Conservation (phyloP, 2,329 filamentous ascomycete species). For the Colletotrichum graminicola region DNA sequence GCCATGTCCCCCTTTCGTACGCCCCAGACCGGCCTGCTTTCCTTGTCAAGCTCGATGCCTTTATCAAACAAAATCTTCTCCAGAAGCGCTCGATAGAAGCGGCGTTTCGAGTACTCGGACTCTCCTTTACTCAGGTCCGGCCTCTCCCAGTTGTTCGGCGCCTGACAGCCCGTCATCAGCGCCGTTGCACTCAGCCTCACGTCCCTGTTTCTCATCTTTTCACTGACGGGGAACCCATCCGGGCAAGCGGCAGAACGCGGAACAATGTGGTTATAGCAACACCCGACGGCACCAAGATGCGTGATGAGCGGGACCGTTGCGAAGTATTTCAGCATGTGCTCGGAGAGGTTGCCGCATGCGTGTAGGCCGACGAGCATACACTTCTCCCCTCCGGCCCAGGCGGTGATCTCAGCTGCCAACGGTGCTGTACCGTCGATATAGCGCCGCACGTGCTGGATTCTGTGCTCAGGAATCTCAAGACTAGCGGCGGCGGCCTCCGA, state of each 20-base stretch:
- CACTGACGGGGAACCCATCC: slow-evolving; percentile 55
- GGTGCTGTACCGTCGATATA: slow-evolving; percentile 48
- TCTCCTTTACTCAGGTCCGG: slow-evolving; percentile 35
- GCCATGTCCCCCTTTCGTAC: slow-evolving; percentile 48
- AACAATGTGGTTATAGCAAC: slow-evolving; percentile 52
- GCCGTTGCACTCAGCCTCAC: slow-evolving; percentile 49
- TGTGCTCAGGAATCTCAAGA: slow-evolving; percentile 44
- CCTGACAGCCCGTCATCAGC: slow-evolving; percentile 51
- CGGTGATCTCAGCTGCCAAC: slow-evolving; percentile 44
- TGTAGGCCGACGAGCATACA: slow-evolving; percentile 52
- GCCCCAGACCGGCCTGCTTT: slow-evolving; percentile 47
- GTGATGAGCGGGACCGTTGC: slow-evolving; percentile 43
- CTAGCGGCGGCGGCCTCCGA: slow-evolving; percentile 45
- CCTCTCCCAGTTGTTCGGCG: slow-evolving; percentile 51
- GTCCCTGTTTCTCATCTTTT: slow-evolving; percentile 43
- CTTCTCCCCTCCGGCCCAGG: slow-evolving; percentile 46
- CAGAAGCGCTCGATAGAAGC: slow-evolving; percentile 47
- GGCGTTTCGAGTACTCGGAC: slow-evolving; percentile 46
- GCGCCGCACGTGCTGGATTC: slow-evolving; percentile 45
- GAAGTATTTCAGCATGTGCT: slow-evolving; percentile 51
- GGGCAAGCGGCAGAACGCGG: slow-evolving; percentile 53
- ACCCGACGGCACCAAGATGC: slow-evolving; percentile 48
- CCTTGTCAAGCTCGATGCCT: slow-evolving; percentile 32
- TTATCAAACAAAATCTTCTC: slow-evolving; percentile 49
- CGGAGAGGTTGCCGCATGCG: slow-evolving; percentile 50